Base-by-base conservation (phyloP, 352 stramenopile species). In the Phytophthora agathidicida region DNA sequence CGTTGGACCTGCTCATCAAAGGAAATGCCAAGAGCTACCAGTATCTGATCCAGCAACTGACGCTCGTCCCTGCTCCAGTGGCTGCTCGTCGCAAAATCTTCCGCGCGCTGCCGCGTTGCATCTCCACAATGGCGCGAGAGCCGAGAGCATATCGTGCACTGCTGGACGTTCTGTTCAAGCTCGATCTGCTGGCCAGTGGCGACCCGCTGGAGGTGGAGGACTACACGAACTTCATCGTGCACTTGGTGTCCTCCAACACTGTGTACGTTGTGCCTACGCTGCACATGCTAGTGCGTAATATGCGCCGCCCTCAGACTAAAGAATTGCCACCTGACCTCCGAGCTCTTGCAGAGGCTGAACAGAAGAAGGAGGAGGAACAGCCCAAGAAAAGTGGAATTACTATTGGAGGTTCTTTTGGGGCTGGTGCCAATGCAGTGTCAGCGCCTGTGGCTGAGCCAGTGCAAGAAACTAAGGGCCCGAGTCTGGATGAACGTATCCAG, bases 11-110 rank as follows among this genome's bases (percentile, higher is more conserved):
- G 47, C 78, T 88, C 43, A 65, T 93, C 62, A 93, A 95, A 75
- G 86, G 86, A 30, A 95, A 95, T 66, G 67, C 67, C 37, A 87
- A 86, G 54, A 91, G 76, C 65, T 94, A 94, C 73, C 67, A 89
- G 16, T 90, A 75, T 60, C 58, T 92, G 13, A 72, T 93, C 39
- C 73, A 86, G 57, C 80, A 91, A 58, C 58, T 91, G 32, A 75
- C 79, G 26, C 68, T 73, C 7, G 42, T 68, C 31, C 75, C 68
- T 5, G 60, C 68, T 13, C 58, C 79, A 28, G 47, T 74, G 7
- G 67, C 67, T 16, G 83, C 67, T 36, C 73, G 85, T 10, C 80
- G 83, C 28, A 87, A 89, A 58, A 89, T 96, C 50, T 90, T 83
- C 30, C 71, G 84, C 7, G 77, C 85, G 11, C 49, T 96, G 26